These are phyloP conservation scores for Ceratocystis huliohia DNA, from an alignment of 2,329 filamentous ascomycete genomes.

Conservation along the genomic window DNA sequence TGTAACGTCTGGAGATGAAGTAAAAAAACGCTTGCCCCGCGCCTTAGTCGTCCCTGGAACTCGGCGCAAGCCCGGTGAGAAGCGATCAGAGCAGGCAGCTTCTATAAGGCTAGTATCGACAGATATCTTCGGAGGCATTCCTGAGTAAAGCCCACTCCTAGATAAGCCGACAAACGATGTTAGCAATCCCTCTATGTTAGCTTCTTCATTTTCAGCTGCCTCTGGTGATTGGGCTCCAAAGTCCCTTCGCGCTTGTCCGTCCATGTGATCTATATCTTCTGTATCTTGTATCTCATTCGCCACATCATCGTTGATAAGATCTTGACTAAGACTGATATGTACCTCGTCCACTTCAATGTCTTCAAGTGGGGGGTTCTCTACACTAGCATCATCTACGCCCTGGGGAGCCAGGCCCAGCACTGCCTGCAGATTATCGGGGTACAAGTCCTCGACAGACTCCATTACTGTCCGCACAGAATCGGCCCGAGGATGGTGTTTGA, in stretches of 20 bases:
- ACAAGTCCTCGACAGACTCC: constrained; percentile 79
- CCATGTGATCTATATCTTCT: neutral
- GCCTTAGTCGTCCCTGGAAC: constrained; percentile 25
- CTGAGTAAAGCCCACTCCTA: constrained; percentile 33
- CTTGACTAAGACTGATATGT: constrained; percentile 30
- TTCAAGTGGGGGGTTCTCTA: constrained; percentile 27
- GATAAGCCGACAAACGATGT: constrained; percentile 29
- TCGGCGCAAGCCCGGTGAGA: constrained; percentile 21
- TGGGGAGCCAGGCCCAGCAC: constrained; percentile 32
- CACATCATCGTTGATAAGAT: neutral
- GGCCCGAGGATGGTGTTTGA: constrained; percentile 41
- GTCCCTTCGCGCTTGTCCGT: neutral
- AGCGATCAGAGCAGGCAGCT: constrained; percentile 31
- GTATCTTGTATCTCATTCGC: neutral
- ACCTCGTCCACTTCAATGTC: constrained; percentile 54
- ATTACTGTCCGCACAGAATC: constrained; percentile 59
- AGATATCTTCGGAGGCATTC: constrained; percentile 29
- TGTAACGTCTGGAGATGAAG: neutral
- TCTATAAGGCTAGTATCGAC: constrained; percentile 31
- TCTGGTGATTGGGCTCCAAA: neutral
- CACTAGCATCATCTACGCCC: constrained; percentile 16
- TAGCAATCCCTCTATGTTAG: constrained; percentile 4
- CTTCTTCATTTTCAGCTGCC: neutral
- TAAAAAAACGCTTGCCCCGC: constrained; percentile 17
- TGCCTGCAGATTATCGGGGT: constrained; percentile 50